These are phyloP conservation scores for Eucalyptus guilfoylei DNA, from an alignment of 345 rosid genomes.

Conservation along the genomic window DNA sequence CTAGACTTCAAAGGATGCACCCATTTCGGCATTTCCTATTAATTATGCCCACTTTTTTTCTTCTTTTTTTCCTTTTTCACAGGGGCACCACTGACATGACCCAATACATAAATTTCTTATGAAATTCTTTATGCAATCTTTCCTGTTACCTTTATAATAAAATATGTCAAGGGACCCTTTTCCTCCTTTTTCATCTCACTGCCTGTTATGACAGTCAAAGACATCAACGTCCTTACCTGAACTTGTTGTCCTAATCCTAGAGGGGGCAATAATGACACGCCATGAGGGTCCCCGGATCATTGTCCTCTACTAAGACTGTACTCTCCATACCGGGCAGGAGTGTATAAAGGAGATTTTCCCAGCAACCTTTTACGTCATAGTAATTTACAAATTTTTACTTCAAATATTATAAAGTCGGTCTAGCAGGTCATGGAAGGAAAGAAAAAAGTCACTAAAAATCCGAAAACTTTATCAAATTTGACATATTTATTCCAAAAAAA, in stretches of 20 bases:
- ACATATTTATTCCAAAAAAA: no score
- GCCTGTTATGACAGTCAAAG: not conserved
- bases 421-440: no score
- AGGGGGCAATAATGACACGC: not conserved
- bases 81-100: not conserved
- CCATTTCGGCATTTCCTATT: not conserved
- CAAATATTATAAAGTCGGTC: no score
- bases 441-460: no score
- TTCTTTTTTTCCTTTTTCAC: not conserved
- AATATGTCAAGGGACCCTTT: not conserved
- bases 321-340: not conserved
- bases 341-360: not conserved
- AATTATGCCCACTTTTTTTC: not conserved
- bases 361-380: not conserved
- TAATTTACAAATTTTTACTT: not conserved
- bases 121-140: not conserved
- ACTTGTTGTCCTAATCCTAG: not conserved
- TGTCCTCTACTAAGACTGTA: not conserved
- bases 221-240: not conserved
- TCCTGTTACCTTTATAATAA: not conserved
- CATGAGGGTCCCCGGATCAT: not conserved
- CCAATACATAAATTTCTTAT: not conserved
- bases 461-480: no score
- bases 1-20: not conserved
- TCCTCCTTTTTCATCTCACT: not conserved